phyloP scores from a whole-genome alignment of 1,284 basidiomycete genomes.

The Ganoderma resinaceum region DNA sequence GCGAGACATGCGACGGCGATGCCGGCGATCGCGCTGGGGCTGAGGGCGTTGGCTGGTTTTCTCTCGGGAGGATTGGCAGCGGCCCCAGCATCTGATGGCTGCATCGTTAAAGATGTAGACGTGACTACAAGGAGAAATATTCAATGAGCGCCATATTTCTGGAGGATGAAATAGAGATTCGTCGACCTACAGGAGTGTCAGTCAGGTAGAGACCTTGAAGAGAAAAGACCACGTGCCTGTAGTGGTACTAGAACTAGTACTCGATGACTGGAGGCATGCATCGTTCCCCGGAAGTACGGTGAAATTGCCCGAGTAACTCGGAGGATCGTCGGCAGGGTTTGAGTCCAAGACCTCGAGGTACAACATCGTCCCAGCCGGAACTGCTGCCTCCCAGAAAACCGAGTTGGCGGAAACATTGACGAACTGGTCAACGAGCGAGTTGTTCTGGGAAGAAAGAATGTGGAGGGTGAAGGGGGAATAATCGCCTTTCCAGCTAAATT shows the following conservation, averaged over 20 bases:
- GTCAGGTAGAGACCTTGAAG: not conserved
- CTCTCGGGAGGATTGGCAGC: not conserved
- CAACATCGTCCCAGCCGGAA: not conserved
- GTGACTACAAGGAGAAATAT: not conserved
- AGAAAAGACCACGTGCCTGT: not conserved
- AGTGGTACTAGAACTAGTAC: not conserved
- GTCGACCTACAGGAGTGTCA: not conserved
- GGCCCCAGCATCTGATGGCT: not conserved
- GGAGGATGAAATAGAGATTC: not conserved
- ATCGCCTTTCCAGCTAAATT: not conserved
- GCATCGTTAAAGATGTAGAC: not conserved
- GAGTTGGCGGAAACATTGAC: not conserved
- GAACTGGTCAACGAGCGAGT: not conserved
- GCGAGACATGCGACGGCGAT: not conserved
- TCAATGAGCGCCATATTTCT: not conserved
- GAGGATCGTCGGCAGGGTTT: not conserved
- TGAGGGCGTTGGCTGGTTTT: not conserved
- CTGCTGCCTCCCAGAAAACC: not conserved
- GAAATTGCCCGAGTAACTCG: not conserved
- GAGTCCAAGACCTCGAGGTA: not conserved
- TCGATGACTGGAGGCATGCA: not conserved
- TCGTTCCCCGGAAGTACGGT: not conserved
- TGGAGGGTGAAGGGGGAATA: not conserved
- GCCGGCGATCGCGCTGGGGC: not conserved
- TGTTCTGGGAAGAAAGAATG: not conserved